Percentiles rank a stretch among this genome's conserved stretches.
phyloP scores from a whole-genome alignment of 345 rosid genomes.

The Alliaria petiolata region DNA sequence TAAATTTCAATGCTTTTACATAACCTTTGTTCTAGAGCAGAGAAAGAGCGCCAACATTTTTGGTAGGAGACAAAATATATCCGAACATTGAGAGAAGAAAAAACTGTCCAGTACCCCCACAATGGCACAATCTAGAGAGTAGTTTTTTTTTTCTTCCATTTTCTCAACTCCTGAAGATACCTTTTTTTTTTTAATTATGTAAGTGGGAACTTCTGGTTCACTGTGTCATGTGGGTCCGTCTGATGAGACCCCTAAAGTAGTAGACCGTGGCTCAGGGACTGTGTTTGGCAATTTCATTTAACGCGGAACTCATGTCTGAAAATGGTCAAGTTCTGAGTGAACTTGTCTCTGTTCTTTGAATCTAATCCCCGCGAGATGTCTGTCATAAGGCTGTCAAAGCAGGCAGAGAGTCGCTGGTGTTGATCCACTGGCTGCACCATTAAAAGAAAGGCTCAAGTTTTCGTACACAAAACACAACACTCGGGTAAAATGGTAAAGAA shows the following conservation, averaged over 20 bases:
- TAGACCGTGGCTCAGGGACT: conserved; percentile 3
- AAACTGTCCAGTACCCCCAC: conserved; percentile 22
- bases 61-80: background rate
- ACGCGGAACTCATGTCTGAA: conserved; percentile 92
- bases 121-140: conserved; percentile 10
- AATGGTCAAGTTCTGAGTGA: conserved; percentile 82
- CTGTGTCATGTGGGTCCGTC: conserved; percentile 21
- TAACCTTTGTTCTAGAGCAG: conserved; percentile 1
- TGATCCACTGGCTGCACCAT: conserved; percentile 83
- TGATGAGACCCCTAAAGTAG: conserved; percentile 30
- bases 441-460: background rate
- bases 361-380: conserved; percentile 85
- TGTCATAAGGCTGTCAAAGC: conserved; percentile 90
- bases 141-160: background rate
- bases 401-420: conserved; percentile 71
- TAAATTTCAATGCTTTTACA: conserved; percentile 15
- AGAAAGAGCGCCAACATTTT: background rate
- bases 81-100: conserved; percentile 2
- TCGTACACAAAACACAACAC: background rate
- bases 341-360: conserved; percentile 93
- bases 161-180: background rate
- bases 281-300: conserved; percentile 39
- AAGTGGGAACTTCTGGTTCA: conserved; percentile 11
- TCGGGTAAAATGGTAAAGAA: background rate
- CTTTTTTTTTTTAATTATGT: background rate